These are phyloP conservation scores for Raffaelea ambrosiae DNA, from an alignment of 2,329 filamentous ascomycete species.

Conservation along the genomic window DNA sequence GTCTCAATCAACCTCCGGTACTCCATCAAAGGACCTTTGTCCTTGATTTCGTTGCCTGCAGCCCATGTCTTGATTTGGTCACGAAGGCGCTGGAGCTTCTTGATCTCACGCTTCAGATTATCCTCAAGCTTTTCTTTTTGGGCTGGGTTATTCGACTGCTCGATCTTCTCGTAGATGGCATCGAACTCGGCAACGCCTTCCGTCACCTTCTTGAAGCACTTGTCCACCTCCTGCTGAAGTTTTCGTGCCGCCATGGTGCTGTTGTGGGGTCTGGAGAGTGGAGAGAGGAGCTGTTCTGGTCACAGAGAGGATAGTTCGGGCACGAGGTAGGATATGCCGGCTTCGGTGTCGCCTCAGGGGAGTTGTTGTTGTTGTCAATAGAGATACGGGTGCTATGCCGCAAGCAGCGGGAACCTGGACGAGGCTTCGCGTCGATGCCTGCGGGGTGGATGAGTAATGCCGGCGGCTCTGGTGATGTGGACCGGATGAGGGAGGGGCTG, in stretches of 20 bases:
- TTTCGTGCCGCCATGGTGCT: conserved; percentile 84
- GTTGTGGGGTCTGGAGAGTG: not conserved
- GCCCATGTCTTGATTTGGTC: conserved; percentile 99
- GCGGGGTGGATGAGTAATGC: no score
- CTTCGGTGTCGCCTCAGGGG: no score
- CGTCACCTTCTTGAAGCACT: conserved; percentile 97
- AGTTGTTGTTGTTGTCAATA: no score
- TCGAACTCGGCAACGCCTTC: conserved; percentile 93
- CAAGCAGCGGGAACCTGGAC: no score
- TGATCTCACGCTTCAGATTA: conserved; percentile 97
- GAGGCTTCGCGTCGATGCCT: no score
- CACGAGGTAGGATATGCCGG: not conserved
- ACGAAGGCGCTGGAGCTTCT: conserved; percentile 94
- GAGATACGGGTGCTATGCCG: no score
- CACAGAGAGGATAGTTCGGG: no score
- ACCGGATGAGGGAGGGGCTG: no score
- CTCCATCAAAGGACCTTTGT: conserved; percentile 91
- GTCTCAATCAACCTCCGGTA: conserved; percentile 96
- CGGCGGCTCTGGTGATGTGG: no score
- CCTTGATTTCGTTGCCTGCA: conserved; percentile 97
- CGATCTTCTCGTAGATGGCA: conserved; percentile 95
- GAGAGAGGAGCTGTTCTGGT: no score
- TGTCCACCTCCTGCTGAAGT: conserved; percentile 95
- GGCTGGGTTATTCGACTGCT: conserved; percentile 80
- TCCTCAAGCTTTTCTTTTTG: conserved; percentile 99